Base-by-base conservation (phyloP, 352 stramenopile species). In the Pythium guiyangense region DNA sequence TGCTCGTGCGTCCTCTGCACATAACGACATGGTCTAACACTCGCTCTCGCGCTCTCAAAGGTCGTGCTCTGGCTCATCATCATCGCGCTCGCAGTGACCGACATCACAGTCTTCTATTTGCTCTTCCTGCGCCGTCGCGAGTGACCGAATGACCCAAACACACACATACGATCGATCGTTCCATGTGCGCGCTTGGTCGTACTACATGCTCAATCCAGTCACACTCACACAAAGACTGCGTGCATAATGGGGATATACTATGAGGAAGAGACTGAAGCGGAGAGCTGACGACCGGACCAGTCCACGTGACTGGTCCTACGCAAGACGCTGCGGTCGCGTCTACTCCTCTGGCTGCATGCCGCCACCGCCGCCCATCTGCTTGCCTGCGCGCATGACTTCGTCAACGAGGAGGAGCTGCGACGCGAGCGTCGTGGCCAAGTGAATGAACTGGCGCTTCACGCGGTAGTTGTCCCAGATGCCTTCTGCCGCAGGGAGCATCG, bases 381-480 rank as follows among this genome's bases (percentile, higher is more conserved):
- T 98, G 56, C 97, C 97, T 44, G 97, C 97, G 60, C 96, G 90
- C 94, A 99, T 99, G 47, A 99, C 97, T 70, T 99, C 97, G 71
- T 99, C 97, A 10, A 99, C 97, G n/a, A 99, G 84, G 57, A 99
- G 78, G 50, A 99, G 72, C 73, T 99, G 97, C 51, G 88, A 98
- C n/a, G 97, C 97, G 39, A 99, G 74, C 43, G 98, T 96, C 45
- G 96, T 99, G 18, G 92, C 86, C 39, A 99, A 79, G 75, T 99
- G 96, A 48, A 99, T 92, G 63, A 96, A 98, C 71, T 99, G 97
- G 62, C 96, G 90, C 84, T 99, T 99, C 52, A 99, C 97, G 54
- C 94, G 90, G 76, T 98, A 97, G 79, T 98, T 99, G 76, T 99
- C 88, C 93, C 96, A 99, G 55, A 99, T 89, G 49, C 97, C 97